phyloP scores from a whole-genome alignment of 805 yeast genomes.

The Phaffomyces opuntiae region DNA sequence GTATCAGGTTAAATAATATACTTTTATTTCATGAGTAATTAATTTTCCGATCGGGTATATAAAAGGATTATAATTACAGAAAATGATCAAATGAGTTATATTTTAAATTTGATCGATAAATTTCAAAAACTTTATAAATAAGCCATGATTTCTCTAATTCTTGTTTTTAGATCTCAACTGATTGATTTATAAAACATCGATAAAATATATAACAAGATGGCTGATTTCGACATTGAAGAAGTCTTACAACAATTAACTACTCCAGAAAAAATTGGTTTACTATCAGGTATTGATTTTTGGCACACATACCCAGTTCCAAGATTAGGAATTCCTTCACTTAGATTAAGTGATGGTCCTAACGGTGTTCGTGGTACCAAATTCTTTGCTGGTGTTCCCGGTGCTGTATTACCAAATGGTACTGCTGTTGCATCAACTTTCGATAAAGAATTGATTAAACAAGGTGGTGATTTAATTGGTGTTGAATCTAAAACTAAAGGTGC shows the following conservation, averaged over 20 bases:
- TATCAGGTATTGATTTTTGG: constrained; percentile 43
- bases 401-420: constrained; percentile 53
- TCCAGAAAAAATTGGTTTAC: constrained; percentile 24
- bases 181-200: too few relatives aligned
- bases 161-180: too few relatives aligned
- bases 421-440: constrained; percentile 53
- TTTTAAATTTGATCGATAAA: too few relatives aligned
- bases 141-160: too few relatives aligned
- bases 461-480: constrained; percentile 45
- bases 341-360: constrained; percentile 56
- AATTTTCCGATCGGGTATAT: too few relatives aligned
- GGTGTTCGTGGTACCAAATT: constrained; percentile 55
- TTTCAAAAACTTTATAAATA: too few relatives aligned
- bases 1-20: too few relatives aligned
- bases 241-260: constrained; percentile 20
- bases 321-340: constrained; percentile 37
- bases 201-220: constrained; percentile 1
- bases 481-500: constrained; percentile 51
- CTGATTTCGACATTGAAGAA: constrained; percentile 22
- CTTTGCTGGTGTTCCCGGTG: constrained; percentile 45
- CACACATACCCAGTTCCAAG: constrained; percentile 37
- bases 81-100: too few relatives aligned
- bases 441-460: constrained; percentile 38
- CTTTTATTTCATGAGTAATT: too few relatives aligned
- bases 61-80: too few relatives aligned